phyloP scores from a whole-genome alignment of 345 rosid species.

The Punica granatum region DNA sequence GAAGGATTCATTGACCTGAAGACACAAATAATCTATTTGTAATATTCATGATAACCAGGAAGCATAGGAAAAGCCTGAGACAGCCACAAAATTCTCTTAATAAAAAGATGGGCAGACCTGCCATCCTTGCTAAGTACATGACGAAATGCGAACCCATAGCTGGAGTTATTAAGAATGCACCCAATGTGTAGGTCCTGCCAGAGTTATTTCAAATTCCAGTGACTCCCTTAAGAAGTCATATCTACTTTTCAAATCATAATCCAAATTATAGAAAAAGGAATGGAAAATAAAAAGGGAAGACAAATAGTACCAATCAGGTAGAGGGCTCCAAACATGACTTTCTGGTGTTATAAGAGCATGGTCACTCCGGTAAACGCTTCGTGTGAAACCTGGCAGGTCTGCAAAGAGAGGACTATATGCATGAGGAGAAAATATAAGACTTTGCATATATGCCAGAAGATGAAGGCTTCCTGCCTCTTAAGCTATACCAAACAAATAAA shows the following conservation, averaged over 20 bases:
- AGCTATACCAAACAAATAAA: not conserved
- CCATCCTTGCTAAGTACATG: constrained; percentile 85
- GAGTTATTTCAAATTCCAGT: constrained; percentile 17
- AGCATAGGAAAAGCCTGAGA: not conserved
- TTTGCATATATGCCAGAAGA: not conserved
- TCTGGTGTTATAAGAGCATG: constrained; percentile 90
- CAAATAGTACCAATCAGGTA: constrained; percentile 63
- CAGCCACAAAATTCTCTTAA: not conserved
- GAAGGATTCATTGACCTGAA: not conserved
- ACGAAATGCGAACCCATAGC: constrained; percentile 89
- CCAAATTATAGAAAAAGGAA: not conserved
- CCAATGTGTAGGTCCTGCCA: constrained; percentile 72
- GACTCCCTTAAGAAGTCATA: constrained; percentile 13
- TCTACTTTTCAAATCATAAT: not conserved
- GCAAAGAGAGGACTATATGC: constrained; percentile 15
- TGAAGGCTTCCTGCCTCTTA: not conserved
- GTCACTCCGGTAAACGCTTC: constrained; percentile 69
- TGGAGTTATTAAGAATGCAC: constrained; percentile 79
- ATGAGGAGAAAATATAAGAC: not conserved
- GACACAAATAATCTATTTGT: not conserved
- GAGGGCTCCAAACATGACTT: constrained; percentile 86
- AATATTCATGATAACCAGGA: not conserved
- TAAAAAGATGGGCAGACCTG: constrained; percentile 35
- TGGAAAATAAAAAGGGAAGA: not conserved
- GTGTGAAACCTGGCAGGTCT: constrained; percentile 91